Evolutionary conservation across 2,329 filamentous ascomycete species (phyloP).

Genomic region (Ophiostoma tasmaniense): DNA sequence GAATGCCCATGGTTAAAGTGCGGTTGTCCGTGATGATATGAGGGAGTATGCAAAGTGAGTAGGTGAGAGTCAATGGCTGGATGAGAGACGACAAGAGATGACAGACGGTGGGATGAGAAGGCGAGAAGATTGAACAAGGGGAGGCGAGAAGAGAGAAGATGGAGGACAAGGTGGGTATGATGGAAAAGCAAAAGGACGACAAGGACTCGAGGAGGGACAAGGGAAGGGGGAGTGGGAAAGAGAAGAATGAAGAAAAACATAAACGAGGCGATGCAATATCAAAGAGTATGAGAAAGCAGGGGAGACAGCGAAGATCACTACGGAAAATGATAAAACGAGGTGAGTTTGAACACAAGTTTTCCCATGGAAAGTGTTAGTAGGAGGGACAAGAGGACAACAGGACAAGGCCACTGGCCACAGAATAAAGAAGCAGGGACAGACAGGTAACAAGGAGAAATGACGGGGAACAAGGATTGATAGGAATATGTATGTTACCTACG

Average conservation of each 20-base stretch:
- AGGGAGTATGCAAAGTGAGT: background rate
- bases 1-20: conserved; percentile 13
- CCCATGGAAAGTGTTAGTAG: background rate
- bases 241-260: background rate
- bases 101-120: background rate
- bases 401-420: background rate
- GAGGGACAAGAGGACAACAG: background rate
- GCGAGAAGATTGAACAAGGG: background rate
- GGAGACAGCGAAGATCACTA: background rate
- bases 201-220: background rate
- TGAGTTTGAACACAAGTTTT: background rate
- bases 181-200: background rate
- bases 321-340: background rate
- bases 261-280: background rate
- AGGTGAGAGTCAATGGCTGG: background rate
- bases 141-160: conserved; percentile 2
- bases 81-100: background rate
- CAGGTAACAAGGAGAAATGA: background rate
- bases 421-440: background rate
- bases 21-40: background rate
- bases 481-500: background rate
- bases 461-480: background rate
- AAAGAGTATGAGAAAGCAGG: background rate
- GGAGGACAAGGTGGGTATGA: background rate
- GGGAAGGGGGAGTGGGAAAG: background rate